Percentiles rank a stretch among this genome's conserved stretches.
Evolutionary conservation across 2,329 filamentous ascomycete genomes (phyloP).

Genomic region (Talaromyces sp.): DNA sequence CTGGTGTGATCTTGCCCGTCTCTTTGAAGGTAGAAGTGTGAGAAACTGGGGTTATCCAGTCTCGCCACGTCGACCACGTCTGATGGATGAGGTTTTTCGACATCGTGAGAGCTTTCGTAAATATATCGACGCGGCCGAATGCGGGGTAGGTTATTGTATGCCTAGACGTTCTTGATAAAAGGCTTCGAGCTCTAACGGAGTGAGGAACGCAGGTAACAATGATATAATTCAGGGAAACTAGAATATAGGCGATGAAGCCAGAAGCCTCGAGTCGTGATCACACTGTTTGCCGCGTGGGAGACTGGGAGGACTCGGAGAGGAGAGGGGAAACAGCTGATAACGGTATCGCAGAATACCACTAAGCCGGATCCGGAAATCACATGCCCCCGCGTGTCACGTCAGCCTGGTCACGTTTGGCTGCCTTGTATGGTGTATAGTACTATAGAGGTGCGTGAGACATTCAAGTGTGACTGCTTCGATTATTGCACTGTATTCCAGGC

Average conservation of each 20-base stretch:
- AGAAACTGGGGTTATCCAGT: constrained; percentile 81
- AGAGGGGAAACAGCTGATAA: not conserved
- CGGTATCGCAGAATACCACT: not conserved
- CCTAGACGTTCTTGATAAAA: not conserved
- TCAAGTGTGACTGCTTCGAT: not conserved
- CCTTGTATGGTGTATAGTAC: not conserved
- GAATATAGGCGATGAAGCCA: not conserved
- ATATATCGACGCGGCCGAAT: constrained; percentile 1
- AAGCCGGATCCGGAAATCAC: not conserved
- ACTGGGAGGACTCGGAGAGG: not conserved
- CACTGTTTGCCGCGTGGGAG: not conserved
- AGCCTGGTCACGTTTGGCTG: not conserved
- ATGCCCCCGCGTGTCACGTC: not conserved
- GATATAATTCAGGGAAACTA: not conserved
- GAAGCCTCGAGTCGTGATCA: not conserved
- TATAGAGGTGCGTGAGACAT: not conserved
- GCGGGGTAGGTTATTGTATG: constrained; percentile 7
- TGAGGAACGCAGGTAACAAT: not conserved
- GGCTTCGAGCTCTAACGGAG: not conserved
- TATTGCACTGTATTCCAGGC: not conserved
- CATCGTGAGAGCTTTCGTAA: constrained; percentile 1
- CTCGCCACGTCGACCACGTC: constrained; percentile 84
- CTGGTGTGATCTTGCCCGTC: constrained; percentile 92
- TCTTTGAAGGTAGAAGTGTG: constrained; percentile 89
- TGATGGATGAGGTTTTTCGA: constrained; percentile 82